Percentiles rank a stretch among this genome's conserved stretches.
phyloP scores from a whole-genome alignment of 2,329 filamentous ascomycete species.

The Nannizzia gypsea region DNA sequence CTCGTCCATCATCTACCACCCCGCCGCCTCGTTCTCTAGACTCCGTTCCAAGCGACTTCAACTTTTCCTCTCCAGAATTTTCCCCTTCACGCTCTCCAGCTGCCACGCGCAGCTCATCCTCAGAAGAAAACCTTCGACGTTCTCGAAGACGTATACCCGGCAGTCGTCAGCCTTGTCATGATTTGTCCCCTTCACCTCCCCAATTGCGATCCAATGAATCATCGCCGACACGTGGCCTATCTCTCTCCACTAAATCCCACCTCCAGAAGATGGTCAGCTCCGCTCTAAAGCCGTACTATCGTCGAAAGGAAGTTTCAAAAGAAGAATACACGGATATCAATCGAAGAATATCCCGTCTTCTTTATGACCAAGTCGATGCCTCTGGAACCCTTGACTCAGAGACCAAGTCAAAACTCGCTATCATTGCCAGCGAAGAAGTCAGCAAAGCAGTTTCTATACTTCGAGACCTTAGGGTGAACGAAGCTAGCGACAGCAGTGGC shows the following conservation, averaged over 20 bases:
- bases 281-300: slow-evolving; percentile 72
- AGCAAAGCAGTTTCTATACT: slow-evolving; percentile 51
- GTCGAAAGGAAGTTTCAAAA: slow-evolving; percentile 64
- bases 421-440: slow-evolving; percentile 66
- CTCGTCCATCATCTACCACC: slow-evolving; percentile 54
- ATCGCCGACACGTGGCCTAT: slow-evolving; percentile 59
- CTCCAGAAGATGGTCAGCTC: slow-evolving; percentile 79
- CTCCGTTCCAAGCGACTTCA: slow-evolving; percentile 57
- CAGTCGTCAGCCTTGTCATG: slow-evolving; percentile 19
- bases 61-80: slow-evolving; percentile 65
- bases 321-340: slow-evolving; percentile 92
- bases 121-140: slow-evolving; percentile 7
- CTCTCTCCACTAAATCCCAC: slow-evolving; percentile 73
- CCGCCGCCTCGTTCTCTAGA: slow-evolving; percentile 59
- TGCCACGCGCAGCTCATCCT: slow-evolving; percentile 16
- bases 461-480: slow-evolving; percentile 15
- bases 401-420: slow-evolving; percentile 59
- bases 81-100: slow-evolving; percentile 49
- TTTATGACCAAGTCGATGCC: slow-evolving; percentile 59
- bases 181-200: slow-evolving; percentile 36
- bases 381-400: slow-evolving; percentile 47
- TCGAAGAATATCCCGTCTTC: slow-evolving; percentile 69
- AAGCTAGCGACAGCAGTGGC: slow-evolving; percentile 13
- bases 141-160: slow-evolving; percentile 8
- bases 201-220: slow-evolving; percentile 46